Conservation (phyloP, 805 yeast genomes). For the Saccharomycopsis javanensis region DNA sequence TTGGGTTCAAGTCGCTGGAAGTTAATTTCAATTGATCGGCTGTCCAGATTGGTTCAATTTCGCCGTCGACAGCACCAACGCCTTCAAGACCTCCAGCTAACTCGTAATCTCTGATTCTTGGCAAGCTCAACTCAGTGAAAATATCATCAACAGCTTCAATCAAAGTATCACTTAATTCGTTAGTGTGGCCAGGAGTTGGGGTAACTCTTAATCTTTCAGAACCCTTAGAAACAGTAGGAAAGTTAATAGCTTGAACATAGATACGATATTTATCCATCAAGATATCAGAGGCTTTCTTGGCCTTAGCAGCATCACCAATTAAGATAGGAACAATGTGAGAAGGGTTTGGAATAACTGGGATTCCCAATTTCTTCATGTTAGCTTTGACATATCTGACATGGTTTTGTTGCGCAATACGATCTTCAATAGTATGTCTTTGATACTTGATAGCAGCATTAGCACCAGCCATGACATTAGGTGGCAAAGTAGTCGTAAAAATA, state of each 20-base stretch:
- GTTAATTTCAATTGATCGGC: slow-evolving; percentile 60
- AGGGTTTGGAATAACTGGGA: slow-evolving; percentile 96
- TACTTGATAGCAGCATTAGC: slow-evolving; percentile 78
- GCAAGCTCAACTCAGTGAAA: slow-evolving; percentile 63
- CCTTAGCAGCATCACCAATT: slow-evolving; percentile 89
- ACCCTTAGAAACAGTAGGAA: slow-evolving; percentile 95
- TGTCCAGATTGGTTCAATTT: slow-evolving; percentile 73
- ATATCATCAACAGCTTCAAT: slow-evolving; percentile 73
- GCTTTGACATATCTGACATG: slow-evolving; percentile 80
- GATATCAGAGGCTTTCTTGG: slow-evolving; percentile 84
- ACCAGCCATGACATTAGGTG: slow-evolving; percentile 98
- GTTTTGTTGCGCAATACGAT: slow-evolving; percentile 75
- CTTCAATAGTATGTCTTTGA: slow-evolving; percentile 66
- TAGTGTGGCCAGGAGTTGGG: slow-evolving; percentile 96
- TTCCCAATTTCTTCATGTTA: slow-evolving; percentile 56
- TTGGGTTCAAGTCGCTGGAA: slow-evolving; percentile 54
- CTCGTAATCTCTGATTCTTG: slow-evolving; percentile 72
- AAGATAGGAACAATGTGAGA: slow-evolving; percentile 94
- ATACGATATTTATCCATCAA: slow-evolving; percentile 75
- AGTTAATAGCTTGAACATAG: slow-evolving; percentile 96
- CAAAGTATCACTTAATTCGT: slow-evolving; percentile 64
- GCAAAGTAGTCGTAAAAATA: slow-evolving; percentile 91
- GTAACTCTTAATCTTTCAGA: slow-evolving; percentile 94
- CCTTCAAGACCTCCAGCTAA: slow-evolving; percentile 82
- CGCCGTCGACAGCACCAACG: slow-evolving; percentile 46